Percentiles rank a stretch among this genome's conserved stretches.
Conservation (phyloP, 2,329 filamentous ascomycete genomes). For the Paraconiothyrium brasiliense region DNA sequence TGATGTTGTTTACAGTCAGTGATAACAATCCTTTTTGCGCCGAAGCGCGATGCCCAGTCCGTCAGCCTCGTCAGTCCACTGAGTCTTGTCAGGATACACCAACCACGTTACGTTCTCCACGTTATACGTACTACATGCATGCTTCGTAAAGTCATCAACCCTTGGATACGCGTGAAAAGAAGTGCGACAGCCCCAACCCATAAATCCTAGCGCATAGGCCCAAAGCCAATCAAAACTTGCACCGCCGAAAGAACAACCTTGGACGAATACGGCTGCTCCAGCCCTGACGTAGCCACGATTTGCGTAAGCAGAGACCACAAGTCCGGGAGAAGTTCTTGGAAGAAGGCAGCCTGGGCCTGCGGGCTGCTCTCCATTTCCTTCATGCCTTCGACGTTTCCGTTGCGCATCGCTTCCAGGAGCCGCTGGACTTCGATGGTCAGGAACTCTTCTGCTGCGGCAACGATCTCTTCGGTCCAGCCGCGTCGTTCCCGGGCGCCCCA, state of each 20-base stretch:
- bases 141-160: constrained; percentile 6
- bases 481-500: constrained; percentile 18
- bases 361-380: constrained; percentile 10
- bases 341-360: constrained; percentile 14
- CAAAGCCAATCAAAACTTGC: constrained; percentile 16
- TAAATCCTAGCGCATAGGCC: constrained; percentile 3
- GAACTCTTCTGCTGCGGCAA: constrained; percentile 15
- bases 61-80: constrained; percentile 1
- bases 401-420: constrained; percentile 10
- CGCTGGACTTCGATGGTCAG: constrained; percentile 13
- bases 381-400: constrained; percentile 8
- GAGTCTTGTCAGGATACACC: constrained; percentile 1
- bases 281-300: constrained; percentile 16
- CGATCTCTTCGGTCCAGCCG: constrained; percentile 18
- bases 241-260: constrained; percentile 16
- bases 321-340: constrained; percentile 17
- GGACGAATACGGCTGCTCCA: constrained; percentile 18
- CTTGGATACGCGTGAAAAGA: not conserved
- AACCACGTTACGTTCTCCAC: not conserved
- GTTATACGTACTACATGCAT: constrained; percentile 7
- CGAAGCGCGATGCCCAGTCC: not conserved
- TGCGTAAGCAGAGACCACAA: constrained; percentile 16
- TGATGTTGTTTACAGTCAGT: constrained; percentile 3
- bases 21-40: not conserved
- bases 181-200: not conserved